These are phyloP conservation scores for Endocladia muricata DNA, from an alignment of 31 red algal species.

Conservation along the genomic window DNA sequence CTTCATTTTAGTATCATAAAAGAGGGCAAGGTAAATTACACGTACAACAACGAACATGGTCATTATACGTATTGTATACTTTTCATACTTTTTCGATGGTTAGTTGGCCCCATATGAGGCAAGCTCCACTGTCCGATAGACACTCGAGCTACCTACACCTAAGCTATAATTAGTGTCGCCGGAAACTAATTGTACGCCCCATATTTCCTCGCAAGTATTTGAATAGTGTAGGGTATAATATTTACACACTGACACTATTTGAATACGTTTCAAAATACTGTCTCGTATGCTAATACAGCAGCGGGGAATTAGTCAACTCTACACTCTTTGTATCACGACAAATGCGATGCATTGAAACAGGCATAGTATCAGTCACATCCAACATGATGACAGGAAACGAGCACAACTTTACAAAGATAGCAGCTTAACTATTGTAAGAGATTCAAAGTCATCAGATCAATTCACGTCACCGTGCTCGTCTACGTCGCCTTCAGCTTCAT, in stretches of 20 bases:
- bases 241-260: slow-evolving; percentile 19
- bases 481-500: not conserved
- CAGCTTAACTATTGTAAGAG: not conserved
- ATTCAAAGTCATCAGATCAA: not conserved
- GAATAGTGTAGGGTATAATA: slow-evolving; percentile 6
- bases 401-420: not conserved
- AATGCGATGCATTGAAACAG: not conserved
- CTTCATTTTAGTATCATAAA: no score
- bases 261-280: slow-evolving; percentile 3
- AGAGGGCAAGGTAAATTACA: no score
- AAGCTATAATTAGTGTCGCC: slow-evolving; percentile 21
- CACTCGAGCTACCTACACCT: not conserved
- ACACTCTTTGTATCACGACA: not conserved
- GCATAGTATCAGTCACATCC: not conserved
- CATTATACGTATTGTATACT: no score
- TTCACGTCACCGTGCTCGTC: not conserved
- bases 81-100: no score
- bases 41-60: no score
- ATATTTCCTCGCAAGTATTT: not conserved
- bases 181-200: not conserved
- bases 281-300: slow-evolving; percentile 2
- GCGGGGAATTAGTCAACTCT: not conserved
- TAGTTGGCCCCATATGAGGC: no score
- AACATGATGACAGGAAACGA: not conserved
- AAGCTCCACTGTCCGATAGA: no score